Evolutionary conservation across 352 stramenopile genomes (phyloP), one percentile per base, ranked within the genome.

Genomic region (Pythium coloratum): DNA sequence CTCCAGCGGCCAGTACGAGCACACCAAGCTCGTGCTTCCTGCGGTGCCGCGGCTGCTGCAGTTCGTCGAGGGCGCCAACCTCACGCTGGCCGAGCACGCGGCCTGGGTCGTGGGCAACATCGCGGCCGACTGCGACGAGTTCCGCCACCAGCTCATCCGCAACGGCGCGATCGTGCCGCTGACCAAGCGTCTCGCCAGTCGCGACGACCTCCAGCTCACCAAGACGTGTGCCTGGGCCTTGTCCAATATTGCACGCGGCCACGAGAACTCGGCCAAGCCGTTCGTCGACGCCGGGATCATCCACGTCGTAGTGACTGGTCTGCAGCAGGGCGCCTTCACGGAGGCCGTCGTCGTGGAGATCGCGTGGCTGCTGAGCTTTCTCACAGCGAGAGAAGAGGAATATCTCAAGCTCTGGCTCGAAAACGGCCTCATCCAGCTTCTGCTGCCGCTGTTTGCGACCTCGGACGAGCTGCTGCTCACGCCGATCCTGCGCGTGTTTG

Each of bases 51-150:
- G 84, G 6, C 72, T 95, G 40, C 58, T 93, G 57, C 77, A 90
- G 54, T 91, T 95, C 55, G 59, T 94, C 26, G 77, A 91, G 58
- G 74, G 71, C 14, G 64, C 77, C 8, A 92, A 85, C 66, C 34
- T 64, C 26, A 77, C 78, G 26, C 76, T 96, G 12, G 81, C 83
- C 12, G 88, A 94, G 67, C 83, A 93, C 46, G 78, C 88, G 1
- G 86, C 86, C 9, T 96, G 86, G 84, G 84, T 89, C 36, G 63
- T 96, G 24, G 88, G 88, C 33, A 96, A 96, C 68, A 94, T 96
- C 62, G 88, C 86, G 1, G 88, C 84, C 28, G 88, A 96, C 71
- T 92, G 86, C 36, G 82, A 94, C 36, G 82, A 92, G 67, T 92
- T 94, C 51, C 82, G 88, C n/a, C 83, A 94, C 62, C 71, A 90